Evolutionary conservation across 2,329 filamentous ascomycete species (phyloP), one percentile per base, ranked within the genome.

Genomic region (Diaporthe vaccinii): DNA sequence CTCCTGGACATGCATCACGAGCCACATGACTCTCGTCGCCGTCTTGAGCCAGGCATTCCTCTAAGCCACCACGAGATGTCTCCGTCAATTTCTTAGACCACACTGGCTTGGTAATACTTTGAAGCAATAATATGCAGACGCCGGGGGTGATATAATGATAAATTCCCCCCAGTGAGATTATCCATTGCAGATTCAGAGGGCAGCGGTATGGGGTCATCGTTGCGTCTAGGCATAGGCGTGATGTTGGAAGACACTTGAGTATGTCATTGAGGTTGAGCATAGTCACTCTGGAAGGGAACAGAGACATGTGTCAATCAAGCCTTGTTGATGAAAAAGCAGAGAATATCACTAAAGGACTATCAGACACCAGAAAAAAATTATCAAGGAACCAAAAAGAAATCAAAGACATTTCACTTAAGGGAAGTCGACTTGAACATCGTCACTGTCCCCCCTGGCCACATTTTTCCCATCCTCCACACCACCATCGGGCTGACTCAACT

Each of bases 281-380:
- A 31, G 36, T 69, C 65, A 69, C 65, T 41, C 14, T 53, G 49
- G 34, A 55, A 39, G 6, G 28, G n/a, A 31, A 68, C 46, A 31
- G 5, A 41, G 34, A 28, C 53, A 78, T 74, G 77, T 80, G 78
- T 78, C 77, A 79, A 80, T 78, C 78, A 80, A 80, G 79, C 78
- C 76, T 80, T 79, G 77, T 73, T 58, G 67, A 73, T 59, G 72
- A 73, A 77, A 72, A 67, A 74, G 61, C 71, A 72, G 31, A 36
- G 44, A 72, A 72, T 8, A 55, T 55, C 55, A 61, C 69, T 46
- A 51, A 59, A 59, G 41, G 39, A 49, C 20, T 36, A 59, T 39
- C 57, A 31, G 31, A 41, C 31, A 62, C n/a, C 9, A 22, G 61
- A 28, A 65, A 46, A 62, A 62, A 31, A 20, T 10, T 10, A 12